Evolutionary conservation across 306 rosid genomes (phyloP), one percentile per base, ranked within the genome.

Genomic region (Corylus avellana): DNA sequence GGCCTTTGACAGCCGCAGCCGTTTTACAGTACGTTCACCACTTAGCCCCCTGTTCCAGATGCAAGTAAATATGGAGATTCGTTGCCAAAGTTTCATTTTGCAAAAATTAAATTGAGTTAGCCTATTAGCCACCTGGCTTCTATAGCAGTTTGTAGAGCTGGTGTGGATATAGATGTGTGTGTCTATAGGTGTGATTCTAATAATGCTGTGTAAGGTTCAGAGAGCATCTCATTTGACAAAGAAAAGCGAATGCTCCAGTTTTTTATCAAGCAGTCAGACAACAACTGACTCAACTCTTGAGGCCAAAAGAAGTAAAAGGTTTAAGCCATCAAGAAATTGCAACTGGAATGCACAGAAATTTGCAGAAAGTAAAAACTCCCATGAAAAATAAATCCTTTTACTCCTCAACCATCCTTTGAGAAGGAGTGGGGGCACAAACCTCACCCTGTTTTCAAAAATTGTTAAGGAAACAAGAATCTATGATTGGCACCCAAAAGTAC

Each of bases 1-100:
- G 78, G 99, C 99, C 90, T 92, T 93, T 35, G 93, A 91, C 55
- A 93, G 90, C 50, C 97, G 86, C 85, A 96, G 55, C 59, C 97
- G 86, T 81, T 87, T 93, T 49, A 96, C 99, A 0, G 98, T 96
- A 27, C 98, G 85, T 78, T 96, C 99, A 72, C 92, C 96, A 6
- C 89, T 67, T 56, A 90, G 77, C 86, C 88, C 96, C 86, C 99
- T 93, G 74, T 73, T 82, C 67, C 85, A 87, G 77, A 77, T 67
- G 77, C 80, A 85, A 78, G 67, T 35, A 74, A 0, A 83, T 35
- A 46, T 22, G 27, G 42, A n/a, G 4, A 20, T 6, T 48, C 58
- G 27, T 44, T 32, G 22, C 75, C 68, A 76, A 37, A 68, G 22
- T 44, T 57, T 77, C 68, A 73, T 81, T 42, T 57, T n/a, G 50